phyloP scores from a whole-genome alignment of 768 basidiomycete genomes.

The Asterophora parasitica region DNA sequence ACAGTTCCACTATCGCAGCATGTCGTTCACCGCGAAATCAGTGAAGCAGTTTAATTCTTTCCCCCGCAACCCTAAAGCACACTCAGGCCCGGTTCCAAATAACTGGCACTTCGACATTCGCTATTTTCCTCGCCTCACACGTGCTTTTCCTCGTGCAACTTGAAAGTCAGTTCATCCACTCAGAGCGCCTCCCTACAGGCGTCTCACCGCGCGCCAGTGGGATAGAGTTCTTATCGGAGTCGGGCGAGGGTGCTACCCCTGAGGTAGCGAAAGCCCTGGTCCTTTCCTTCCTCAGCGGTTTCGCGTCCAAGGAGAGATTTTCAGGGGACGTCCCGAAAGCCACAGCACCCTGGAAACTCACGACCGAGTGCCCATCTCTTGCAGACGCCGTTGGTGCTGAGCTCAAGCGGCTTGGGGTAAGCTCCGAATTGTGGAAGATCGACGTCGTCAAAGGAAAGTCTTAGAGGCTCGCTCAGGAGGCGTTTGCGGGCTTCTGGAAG shows the following conservation, averaged over 20 bases:
- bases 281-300: conserved; percentile 20
- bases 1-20: too few species aligned
- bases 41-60: conserved; percentile 24
- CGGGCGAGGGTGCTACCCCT: conserved; percentile 24
- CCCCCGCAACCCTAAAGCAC: conserved; percentile 14
- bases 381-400: conserved; percentile 23
- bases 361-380: conserved; percentile 21
- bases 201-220: conserved; percentile 10
- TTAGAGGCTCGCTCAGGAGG: not conserved
- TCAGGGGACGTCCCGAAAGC: not conserved
- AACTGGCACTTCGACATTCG: conserved; percentile 34
- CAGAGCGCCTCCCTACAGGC: conserved; percentile 21
- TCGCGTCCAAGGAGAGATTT: not conserved
- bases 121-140: conserved; percentile 27
- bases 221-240: conserved; percentile 28
- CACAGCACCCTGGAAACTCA: conserved; percentile 22
- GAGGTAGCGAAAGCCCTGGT: conserved; percentile 26
- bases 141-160: conserved; percentile 26
- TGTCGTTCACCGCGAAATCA: not conserved
- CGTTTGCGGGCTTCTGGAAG: conserved; percentile 10
- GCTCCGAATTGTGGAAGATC: conserved; percentile 21
- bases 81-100: conserved; percentile 21
- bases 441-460: conserved; percentile 10
- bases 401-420: conserved; percentile 24
- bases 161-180: conserved; percentile 20